Percentiles rank a stretch among this genome's conserved stretches.
Evolutionary conservation across 1,284 basidiomycete species (phyloP).

Genomic region (Fomitopsis palustris): DNA sequence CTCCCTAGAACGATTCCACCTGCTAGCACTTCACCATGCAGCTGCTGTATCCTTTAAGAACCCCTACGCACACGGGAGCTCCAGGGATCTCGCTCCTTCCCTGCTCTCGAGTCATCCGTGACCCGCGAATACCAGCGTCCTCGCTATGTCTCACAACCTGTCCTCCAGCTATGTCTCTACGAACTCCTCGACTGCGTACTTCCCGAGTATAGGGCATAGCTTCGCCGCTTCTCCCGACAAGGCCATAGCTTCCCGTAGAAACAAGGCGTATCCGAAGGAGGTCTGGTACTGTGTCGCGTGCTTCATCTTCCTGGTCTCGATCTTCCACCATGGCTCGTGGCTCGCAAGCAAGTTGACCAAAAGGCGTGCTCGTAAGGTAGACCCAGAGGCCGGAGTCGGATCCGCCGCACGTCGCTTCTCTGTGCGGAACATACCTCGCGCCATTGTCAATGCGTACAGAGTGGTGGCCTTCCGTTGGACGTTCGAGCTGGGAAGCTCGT

Average conservation of each 20-base stretch:
- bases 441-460: constrained; percentile 41
- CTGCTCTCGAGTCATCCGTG: too few species aligned
- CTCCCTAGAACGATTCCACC: too few species aligned
- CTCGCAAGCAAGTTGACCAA: constrained; percentile 17
- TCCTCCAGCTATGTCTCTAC: too few species aligned
- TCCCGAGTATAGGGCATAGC: too few species aligned
- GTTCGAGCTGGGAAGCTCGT: constrained; percentile 37
- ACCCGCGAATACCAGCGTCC: too few species aligned
- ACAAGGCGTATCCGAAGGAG: constrained; percentile 34
- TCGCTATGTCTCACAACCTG: too few species aligned
- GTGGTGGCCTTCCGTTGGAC: constrained; percentile 49
- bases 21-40: too few species aligned
- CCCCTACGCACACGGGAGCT: too few species aligned
- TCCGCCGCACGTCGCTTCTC: constrained; percentile 12
- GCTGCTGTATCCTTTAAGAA: too few species aligned
- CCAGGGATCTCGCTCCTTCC: too few species aligned
- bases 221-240: constrained; percentile 12
- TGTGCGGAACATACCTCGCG: constrained; percentile 33
- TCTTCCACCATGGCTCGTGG: constrained; percentile 33
- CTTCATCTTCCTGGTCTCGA: constrained; percentile 40
- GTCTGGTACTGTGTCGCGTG: constrained; percentile 41
- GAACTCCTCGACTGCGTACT: too few species aligned
- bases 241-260: constrained; percentile 10
- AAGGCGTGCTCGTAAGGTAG: neutral
- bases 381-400: constrained; percentile 22